Base-by-base conservation (phyloP, 257 asterid species). In the Ophiorrhiza pumila region DNA sequence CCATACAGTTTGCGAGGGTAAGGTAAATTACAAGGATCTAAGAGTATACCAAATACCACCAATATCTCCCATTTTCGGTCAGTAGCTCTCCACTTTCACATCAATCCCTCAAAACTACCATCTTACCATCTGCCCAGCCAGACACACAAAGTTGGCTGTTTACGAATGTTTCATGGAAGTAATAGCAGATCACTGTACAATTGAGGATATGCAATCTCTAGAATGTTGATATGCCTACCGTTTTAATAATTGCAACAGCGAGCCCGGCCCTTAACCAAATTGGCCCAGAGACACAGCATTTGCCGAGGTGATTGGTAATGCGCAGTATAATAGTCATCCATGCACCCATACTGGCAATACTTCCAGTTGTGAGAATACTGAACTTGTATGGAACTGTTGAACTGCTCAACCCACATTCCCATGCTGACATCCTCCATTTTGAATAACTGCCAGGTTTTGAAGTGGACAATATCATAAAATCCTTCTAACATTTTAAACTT, bases 341-440 rank as follows among this genome's bases (percentile, higher is more conserved):
- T 82, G 83, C 98, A 95, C 8, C 99, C 99, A 74, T 90, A 90
- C 75, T 95, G 97, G 69, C 99, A 95, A 49, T 87, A 95, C 70
- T 89, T 95, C 96, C 92, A 87, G 76, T 68, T 92, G 81, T 95
- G 99, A 13, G 82, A 56, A 81, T 95, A 92, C 69, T 84, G 90
- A 6, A 92, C 96, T 35, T 68, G 74, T 62, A 66, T 71, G 4
- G 94, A 80, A 83, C 85, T 83, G 87, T 89, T 92, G 90, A 87
- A 89, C 75, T 82, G 89, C 85, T 89, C 96, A 7, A 94, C 97
- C 99, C 98, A 91, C 98, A 92, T 90, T 74, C 99, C 99, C 98
- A 94, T 92, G 86, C 99, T 94, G 78, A 94, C 99, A 43, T 94
- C 99, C 86, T 94, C 99, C 99, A 94, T 91, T 80, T 90, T 94